phyloP scores from a whole-genome alignment of 2,329 filamentous ascomycete genomes.

The Geosmithia flava region DNA sequence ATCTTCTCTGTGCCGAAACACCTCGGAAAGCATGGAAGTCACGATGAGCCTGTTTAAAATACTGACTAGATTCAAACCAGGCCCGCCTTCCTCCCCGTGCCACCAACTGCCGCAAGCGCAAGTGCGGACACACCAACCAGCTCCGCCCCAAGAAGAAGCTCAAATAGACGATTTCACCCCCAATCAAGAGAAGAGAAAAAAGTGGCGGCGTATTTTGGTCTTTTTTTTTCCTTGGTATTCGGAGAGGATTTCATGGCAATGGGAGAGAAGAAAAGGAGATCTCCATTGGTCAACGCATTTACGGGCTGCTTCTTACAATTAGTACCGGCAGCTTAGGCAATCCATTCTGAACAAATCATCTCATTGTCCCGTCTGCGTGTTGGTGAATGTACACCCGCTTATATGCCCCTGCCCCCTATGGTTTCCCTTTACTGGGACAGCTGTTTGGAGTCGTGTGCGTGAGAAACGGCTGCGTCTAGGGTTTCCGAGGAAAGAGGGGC shows the following conservation, averaged over 20 bases:
- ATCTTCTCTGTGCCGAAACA: not conserved
- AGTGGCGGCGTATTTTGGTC: constrained; percentile 23
- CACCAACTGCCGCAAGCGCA: constrained; percentile 99
- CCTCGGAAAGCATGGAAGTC: no score
- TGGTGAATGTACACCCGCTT: no score
- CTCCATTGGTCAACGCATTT: constrained; percentile 20
- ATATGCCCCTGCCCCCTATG: no score
- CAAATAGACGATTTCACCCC: constrained; percentile 43
- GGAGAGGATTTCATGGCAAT: constrained; percentile 17
- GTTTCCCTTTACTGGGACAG: no score
- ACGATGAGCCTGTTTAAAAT: no score
- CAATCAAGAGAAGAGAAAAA: not conserved
- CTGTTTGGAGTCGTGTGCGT: no score
- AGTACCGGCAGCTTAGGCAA: constrained; percentile 25
- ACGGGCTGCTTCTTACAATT: constrained; percentile 23
- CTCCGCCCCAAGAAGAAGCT: constrained; percentile 99
- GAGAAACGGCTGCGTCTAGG: no score
- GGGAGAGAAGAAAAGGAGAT: constrained; percentile 8
- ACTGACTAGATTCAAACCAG: constrained; percentile 17
- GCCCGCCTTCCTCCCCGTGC: constrained; percentile 90
- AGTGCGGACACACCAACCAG: constrained; percentile 99
- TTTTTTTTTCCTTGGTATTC: constrained; percentile 21
- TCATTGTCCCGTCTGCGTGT: not conserved
- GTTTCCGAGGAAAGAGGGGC: no score
- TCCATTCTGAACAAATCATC: constrained; percentile 12